These are phyloP conservation scores for Penicillium pulvis DNA, from an alignment of 495 filamentous ascomycete species.

Conservation along the genomic window DNA sequence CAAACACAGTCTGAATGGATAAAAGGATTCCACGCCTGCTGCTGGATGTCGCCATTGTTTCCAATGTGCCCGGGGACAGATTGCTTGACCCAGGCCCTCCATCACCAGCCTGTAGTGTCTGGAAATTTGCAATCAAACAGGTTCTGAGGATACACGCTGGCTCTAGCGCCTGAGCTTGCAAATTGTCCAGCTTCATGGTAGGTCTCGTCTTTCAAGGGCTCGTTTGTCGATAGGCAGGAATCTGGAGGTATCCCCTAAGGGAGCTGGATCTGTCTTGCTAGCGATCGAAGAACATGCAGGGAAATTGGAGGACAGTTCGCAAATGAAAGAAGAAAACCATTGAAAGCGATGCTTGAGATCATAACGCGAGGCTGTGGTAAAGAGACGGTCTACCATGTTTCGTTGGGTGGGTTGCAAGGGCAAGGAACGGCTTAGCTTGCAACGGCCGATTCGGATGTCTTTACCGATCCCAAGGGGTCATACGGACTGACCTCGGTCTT, in stretches of 20 bases:
- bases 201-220: neutral
- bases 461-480: neutral
- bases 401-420: slow-evolving; percentile 1
- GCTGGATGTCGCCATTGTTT: neutral
- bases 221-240: neutral
- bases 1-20: neutral
- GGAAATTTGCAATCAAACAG: neutral
- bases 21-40: neutral
- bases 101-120: neutral
- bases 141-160: neutral
- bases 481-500: neutral
- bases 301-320: neutral
- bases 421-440: neutral
- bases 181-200: neutral
- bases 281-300: neutral
- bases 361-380: neutral
- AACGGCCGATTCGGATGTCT: neutral
- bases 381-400: too few relatives aligned
- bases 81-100: neutral
- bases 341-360: neutral
- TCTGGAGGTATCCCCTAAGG: neutral
- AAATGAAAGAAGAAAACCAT: neutral
- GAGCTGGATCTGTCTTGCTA: neutral
- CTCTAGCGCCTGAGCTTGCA: neutral
- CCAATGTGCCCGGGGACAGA: neutral